Evolutionary conservation across 768 basidiomycete genomes (phyloP).

Genomic region (Suillus clintonianus): DNA sequence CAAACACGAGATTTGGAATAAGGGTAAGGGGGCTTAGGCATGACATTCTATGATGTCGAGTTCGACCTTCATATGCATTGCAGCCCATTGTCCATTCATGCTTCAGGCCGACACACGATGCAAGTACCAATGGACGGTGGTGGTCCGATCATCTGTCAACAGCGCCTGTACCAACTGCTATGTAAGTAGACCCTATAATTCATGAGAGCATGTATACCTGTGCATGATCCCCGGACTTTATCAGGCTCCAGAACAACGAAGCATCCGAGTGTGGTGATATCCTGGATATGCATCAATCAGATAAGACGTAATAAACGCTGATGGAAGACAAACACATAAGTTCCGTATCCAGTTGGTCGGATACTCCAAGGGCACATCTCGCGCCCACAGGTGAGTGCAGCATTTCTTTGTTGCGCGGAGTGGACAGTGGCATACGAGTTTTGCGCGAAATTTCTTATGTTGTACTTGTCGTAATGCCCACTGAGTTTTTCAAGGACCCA

Average conservation of each 20-base stretch:
- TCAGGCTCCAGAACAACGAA: background rate
- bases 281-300: background rate
- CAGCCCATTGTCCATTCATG: background rate
- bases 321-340: slow-evolving; percentile 3
- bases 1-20: background rate
- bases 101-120: slow-evolving; percentile 1
- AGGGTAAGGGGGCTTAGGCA: background rate
- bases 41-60: background rate
- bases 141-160: background rate
- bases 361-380: background rate
- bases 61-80: background rate
- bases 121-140: slow-evolving; percentile 4
- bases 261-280: background rate
- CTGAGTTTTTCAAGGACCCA: slow-evolving; percentile 3
- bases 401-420: background rate
- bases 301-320: background rate
- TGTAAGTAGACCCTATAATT: background rate
- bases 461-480: slow-evolving; percentile 3
- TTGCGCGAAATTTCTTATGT: background rate
- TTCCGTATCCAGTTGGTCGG: slow-evolving; percentile 1
- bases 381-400: background rate
- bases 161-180: background rate
- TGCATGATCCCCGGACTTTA: background rate
- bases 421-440: background rate
- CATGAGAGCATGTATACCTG: background rate